These are phyloP conservation scores for Elongisporangium prolatum DNA, from an alignment of 352 stramenopile species.

Conservation along the genomic window DNA sequence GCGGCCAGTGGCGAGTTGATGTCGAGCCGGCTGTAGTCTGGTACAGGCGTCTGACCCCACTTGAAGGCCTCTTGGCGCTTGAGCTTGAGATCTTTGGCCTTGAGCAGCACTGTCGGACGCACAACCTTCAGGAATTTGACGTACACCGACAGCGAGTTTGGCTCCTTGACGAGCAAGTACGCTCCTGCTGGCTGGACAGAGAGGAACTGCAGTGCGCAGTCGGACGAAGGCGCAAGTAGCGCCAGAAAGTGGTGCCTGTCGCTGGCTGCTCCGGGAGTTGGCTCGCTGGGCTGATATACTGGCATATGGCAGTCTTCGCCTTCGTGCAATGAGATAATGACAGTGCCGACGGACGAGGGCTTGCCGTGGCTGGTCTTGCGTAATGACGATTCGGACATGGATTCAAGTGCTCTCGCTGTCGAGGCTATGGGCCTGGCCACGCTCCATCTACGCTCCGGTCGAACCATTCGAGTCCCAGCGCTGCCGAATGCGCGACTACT, in stretches of 20 bases:
- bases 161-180: constrained; percentile 40
- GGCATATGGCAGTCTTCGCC: background rate
- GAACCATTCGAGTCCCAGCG: background rate
- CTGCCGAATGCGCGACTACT: background rate
- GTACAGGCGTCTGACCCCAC: constrained; percentile 16
- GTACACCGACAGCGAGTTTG: constrained; percentile 40
- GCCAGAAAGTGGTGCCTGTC: constrained; percentile 32
- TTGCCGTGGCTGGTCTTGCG: background rate
- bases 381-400: background rate
- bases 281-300: background rate
- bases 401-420: background rate
- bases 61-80: constrained; percentile 29
- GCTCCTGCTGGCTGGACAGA: constrained; percentile 36
- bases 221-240: constrained; percentile 35
- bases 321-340: background rate
- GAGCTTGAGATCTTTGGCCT: constrained; percentile 40
- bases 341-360: background rate
- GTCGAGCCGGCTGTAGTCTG: background rate
- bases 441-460: background rate
- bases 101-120: constrained; percentile 35
- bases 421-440: background rate
- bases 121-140: constrained; percentile 53
- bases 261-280: background rate
- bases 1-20: background rate
- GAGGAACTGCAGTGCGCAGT: constrained; percentile 34